Percentiles rank a stretch among this genome's conserved stretches.
These are phyloP conservation scores for Xylaria telfairii DNA, from an alignment of 495 filamentous ascomycete genomes.

Conservation along the genomic window DNA sequence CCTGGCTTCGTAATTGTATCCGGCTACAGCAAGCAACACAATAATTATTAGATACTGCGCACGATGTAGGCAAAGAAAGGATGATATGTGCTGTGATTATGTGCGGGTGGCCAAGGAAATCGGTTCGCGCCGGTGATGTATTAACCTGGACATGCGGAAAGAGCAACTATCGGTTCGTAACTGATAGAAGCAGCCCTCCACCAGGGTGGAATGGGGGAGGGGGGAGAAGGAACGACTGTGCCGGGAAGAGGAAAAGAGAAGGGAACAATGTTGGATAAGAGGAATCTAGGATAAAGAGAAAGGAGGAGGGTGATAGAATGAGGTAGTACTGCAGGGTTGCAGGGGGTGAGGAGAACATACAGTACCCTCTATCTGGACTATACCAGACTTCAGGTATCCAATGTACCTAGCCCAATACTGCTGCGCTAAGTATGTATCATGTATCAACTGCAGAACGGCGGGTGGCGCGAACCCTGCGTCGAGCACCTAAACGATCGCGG, in stretches of 20 bases:
- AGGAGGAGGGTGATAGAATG: conserved; percentile 37
- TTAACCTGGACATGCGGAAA: conserved; percentile 17
- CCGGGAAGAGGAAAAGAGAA: conserved; percentile 32
- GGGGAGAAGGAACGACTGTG: conserved; percentile 42
- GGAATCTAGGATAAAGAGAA: conserved; percentile 30
- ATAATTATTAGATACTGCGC: conserved; percentile 11
- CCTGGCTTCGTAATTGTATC: neutral
- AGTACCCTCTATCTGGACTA: conserved; percentile 18
- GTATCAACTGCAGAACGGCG: conserved; percentile 25
- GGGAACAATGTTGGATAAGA: conserved; percentile 36
- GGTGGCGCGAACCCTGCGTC: conserved; percentile 37
- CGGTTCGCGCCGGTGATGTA: conserved; percentile 11
- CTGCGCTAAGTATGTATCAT: conserved; percentile 26
- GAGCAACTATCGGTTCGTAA: conserved; percentile 21
- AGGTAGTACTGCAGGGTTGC: conserved; percentile 40
- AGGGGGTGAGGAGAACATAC: conserved; percentile 33
- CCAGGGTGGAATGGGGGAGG: conserved; percentile 20
- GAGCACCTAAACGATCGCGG: conserved; percentile 23
- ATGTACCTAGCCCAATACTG: conserved; percentile 22
- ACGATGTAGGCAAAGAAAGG: conserved; percentile 13
- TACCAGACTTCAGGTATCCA: conserved; percentile 1
- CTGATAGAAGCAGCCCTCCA: conserved; percentile 27
- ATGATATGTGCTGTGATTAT: neutral
- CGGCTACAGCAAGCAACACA: neutral
- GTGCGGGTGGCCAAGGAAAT: conserved; percentile 5